Conservation (phyloP, 768 basidiomycete species). For the Pholiota conissans region DNA sequence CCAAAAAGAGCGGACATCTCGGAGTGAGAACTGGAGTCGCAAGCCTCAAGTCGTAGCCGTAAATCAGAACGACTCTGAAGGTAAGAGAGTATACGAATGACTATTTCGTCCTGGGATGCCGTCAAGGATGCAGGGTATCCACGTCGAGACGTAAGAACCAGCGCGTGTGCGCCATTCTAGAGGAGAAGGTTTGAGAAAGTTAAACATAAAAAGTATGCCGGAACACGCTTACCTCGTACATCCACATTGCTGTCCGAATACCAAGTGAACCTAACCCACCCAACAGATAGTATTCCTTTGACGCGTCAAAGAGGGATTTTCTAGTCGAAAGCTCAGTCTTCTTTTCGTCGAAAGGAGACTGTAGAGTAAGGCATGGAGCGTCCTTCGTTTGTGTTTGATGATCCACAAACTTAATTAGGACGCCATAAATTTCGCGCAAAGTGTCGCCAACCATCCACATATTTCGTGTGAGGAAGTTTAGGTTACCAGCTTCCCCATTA, state of each 20-base stretch:
- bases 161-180: neutral
- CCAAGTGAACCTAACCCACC: neutral
- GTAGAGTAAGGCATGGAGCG: neutral
- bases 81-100: neutral
- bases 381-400: neutral
- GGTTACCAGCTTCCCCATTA: neutral
- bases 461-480: neutral
- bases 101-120: neutral
- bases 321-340: neutral
- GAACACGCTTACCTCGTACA: neutral
- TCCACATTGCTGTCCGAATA: neutral
- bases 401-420: neutral
- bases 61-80: neutral
- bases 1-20: neutral
- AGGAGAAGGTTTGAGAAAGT: neutral
- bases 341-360: neutral
- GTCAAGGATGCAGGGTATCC: neutral
- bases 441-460: neutral
- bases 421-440: neutral
- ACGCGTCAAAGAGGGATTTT: neutral
- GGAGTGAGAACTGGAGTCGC: neutral
- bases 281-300: neutral
- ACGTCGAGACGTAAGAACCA: neutral
- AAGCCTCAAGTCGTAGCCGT: neutral
- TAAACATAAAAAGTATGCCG: neutral